A percentile compares a stretch with the other conserved stretches of the same genome.
phyloP scores from a whole-genome alignment of 371 early-diverging fungal genomes.

The Lichtheimia hyalospora region DNA sequence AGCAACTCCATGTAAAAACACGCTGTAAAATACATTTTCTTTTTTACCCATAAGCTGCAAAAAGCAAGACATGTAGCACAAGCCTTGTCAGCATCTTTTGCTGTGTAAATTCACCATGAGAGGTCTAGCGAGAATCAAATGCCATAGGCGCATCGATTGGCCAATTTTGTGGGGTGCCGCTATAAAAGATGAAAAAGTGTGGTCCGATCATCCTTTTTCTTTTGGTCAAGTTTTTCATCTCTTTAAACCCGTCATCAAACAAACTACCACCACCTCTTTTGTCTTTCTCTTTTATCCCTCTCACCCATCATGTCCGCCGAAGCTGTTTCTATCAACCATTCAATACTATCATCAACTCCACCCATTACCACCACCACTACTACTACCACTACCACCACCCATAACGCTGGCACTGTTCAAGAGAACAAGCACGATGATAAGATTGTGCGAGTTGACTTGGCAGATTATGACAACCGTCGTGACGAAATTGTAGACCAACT shows the following conservation, averaged over 20 bases:
- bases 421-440: constrained; percentile 9
- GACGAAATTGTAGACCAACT: constrained; percentile 16
- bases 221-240: no score
- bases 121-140: not conserved
- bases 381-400: no score
- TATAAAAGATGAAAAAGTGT: not conserved
- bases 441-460: constrained; percentile 17
- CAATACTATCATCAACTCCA: no score
- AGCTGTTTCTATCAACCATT: no score
- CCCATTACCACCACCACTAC: not conserved
- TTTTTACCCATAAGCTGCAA: not conserved
- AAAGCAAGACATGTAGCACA: not conserved
- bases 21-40: constrained; percentile 11
- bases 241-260: no score
- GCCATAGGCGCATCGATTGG: not conserved
- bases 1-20: constrained; percentile 22
- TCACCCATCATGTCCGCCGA: not conserved
- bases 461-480: constrained; percentile 19
- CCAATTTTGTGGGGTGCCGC: not conserved
- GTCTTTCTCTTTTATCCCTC: not conserved
- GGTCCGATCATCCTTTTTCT: not conserved
- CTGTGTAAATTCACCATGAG: not conserved
- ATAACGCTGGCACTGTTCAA: no score
- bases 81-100: not conserved
- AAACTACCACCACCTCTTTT: not conserved